phyloP scores from a whole-genome alignment of 1,284 basidiomycete genomes.

The Trichosporon sp. region DNA sequence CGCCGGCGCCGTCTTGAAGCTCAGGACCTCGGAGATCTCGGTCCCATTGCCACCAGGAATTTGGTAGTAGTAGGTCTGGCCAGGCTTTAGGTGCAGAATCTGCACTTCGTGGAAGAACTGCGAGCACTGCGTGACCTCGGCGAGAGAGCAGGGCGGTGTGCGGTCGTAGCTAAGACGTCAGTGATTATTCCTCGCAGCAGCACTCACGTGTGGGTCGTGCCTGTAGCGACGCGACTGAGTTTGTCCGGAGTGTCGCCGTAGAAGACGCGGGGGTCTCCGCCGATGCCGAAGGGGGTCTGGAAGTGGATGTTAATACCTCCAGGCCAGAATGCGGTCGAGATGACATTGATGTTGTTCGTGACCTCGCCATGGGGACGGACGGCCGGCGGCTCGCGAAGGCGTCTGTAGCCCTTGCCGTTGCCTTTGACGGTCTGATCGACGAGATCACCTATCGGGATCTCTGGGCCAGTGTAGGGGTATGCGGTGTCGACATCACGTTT shows the following conservation, averaged over 20 bases:
- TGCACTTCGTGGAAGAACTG: slow-evolving; percentile 34
- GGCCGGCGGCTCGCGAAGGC: slow-evolving; percentile 23
- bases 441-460: slow-evolving; percentile 27
- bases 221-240: slow-evolving; percentile 17
- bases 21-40: slow-evolving; percentile 20
- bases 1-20: slow-evolving; percentile 23
- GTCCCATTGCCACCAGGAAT: slow-evolving; percentile 37
- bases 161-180: slow-evolving; percentile 22
- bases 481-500: slow-evolving; percentile 17
- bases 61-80: slow-evolving; percentile 28
- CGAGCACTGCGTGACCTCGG: slow-evolving; percentile 29
- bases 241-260: slow-evolving; percentile 19
- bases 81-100: slow-evolving; percentile 19
- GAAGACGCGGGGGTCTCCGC: slow-evolving; percentile 19
- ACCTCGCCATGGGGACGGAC: slow-evolving; percentile 13
- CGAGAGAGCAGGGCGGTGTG: slow-evolving; percentile 28
- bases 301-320: slow-evolving; percentile 34
- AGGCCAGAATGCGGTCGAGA: slow-evolving; percentile 25
- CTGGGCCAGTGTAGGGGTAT: slow-evolving; percentile 26
- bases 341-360: slow-evolving; percentile 39
- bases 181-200: neutral
- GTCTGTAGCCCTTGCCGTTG: slow-evolving; percentile 24
- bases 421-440: slow-evolving; percentile 24
- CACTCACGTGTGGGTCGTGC: slow-evolving; percentile 21
- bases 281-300: slow-evolving; percentile 34